Evolutionary conservation across 331 rosid genomes (phyloP), one percentile per base, ranked within the genome.

Genomic region (Quercus lobata): DNA sequence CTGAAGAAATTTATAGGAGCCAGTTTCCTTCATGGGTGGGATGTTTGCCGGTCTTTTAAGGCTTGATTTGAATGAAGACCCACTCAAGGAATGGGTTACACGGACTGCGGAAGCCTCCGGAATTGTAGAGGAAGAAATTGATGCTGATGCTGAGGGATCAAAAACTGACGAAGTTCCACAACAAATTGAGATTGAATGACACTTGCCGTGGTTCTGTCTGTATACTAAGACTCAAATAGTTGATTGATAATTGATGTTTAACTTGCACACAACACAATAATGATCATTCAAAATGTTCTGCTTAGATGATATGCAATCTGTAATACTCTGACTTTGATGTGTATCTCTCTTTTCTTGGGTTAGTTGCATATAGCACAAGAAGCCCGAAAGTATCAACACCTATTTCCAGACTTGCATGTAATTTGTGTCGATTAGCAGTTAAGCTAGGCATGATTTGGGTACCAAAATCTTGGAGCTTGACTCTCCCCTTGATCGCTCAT

Each of bases 11-110:
- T 30, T 29, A 18, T 81, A 92, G 99, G 99, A 95, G 84, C 98
- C 99, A 19, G 91, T 95, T 70, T 97, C 99, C 16, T 93, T 95
- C 87, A 74, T 88, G 80, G 98, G 98, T 55, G 99, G 99, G 75
- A 32, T 95, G 60, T 91, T 95, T 82, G 98, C 99, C 0, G 98
- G 99, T 18, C 79, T 95, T 60, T 76, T 93, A 68, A 84, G 99
- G 77, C 96, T 93, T 35, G 97, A 93, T 84, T 84, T 95, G 89
- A 92, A 90, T 19, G 99, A 93, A 82, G 99, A 93, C 30, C 99
- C 99, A 30, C 92, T 92, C 12, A 90, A 87, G 84, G 97, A 95
- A 86, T 95, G 99, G 99, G 89, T 95, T 60, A 84, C 91, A 5
- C 89, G 92, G 85, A 95, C 97, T 7, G 92, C 69, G 16, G 97